These are phyloP conservation scores for Skeletonema potamos DNA, from an alignment of 108 stramenopile species.

Conservation along the genomic window DNA sequence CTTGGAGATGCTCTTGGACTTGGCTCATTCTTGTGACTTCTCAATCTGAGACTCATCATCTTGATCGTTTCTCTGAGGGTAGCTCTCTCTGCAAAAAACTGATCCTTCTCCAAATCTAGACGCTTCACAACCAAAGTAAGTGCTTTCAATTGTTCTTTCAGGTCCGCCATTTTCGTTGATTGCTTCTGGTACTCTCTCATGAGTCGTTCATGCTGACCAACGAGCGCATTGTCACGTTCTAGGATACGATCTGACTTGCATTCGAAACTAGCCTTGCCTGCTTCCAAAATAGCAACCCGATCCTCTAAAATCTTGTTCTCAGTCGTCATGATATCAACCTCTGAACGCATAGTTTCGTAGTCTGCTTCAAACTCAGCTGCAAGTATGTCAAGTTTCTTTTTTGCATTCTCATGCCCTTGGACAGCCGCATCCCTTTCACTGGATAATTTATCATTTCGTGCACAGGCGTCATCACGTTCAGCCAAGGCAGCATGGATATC, in stretches of 20 bases:
- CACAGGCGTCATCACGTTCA: conserved; percentile 10
- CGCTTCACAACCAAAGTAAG: conserved; percentile 6
- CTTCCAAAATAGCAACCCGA: conserved; percentile 27
- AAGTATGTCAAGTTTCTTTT: conserved; percentile 22
- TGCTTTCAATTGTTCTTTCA: conserved; percentile 1
- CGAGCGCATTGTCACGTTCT: conserved; percentile 28
- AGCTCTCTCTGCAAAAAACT: conserved; percentile 10
- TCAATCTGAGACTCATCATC: not conserved
- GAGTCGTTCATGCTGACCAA: conserved; percentile 18
- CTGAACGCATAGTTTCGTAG: conserved; percentile 17
- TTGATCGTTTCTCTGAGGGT: conserved; percentile 1
- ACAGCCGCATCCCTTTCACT: conserved; percentile 13
- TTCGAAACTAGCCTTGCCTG: conserved; percentile 37
- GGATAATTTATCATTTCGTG: conserved; percentile 2
- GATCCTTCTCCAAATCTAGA: conserved; percentile 15
- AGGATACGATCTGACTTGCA: conserved; percentile 39
- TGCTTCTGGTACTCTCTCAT: conserved; percentile 11
- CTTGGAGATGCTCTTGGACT: not conserved
- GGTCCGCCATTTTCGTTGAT: conserved; percentile 5
- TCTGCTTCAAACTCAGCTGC: conserved; percentile 41
- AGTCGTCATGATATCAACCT: conserved; percentile 12
- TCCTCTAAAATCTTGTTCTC: conserved; percentile 29
- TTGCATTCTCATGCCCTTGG: conserved; percentile 9
- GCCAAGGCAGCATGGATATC: not conserved
- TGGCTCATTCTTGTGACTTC: not conserved